These are phyloP conservation scores for Euphorbia neoarborescens DNA, from an alignment of 441 rosid species.

Conservation along the genomic window DNA sequence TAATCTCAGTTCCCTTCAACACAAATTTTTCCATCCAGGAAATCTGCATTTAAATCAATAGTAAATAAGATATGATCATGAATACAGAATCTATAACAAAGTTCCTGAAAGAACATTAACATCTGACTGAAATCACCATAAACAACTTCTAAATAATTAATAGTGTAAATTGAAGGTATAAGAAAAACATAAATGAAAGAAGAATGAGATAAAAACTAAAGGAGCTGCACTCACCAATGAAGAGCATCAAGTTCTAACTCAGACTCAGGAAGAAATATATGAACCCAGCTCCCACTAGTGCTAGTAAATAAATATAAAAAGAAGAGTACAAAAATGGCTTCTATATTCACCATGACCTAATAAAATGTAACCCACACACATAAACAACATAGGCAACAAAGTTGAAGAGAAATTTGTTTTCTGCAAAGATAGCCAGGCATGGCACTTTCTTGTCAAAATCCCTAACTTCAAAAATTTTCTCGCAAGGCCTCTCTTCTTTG, in stretches of 20 bases:
- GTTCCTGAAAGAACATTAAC: slow-evolving; percentile 4
- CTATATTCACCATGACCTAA: background rate
- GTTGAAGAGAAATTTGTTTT: background rate
- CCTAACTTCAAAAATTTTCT: slow-evolving; percentile 2
- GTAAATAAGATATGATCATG: slow-evolving; percentile 10
- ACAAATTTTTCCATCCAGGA: slow-evolving; percentile 99
- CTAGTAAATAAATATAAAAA: background rate
- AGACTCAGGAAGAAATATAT: slow-evolving; percentile 5
- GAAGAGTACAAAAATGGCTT: background rate
- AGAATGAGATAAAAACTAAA: background rate
- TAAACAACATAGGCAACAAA: background rate
- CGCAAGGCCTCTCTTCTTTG: slow-evolving; percentile 2
- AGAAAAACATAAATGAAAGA: background rate
- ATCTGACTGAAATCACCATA: background rate
- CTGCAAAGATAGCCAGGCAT: background rate
- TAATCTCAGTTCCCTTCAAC: slow-evolving; percentile 84
- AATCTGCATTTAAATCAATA: slow-evolving; percentile 47
- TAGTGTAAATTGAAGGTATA: background rate
- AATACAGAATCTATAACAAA: slow-evolving; percentile 1
- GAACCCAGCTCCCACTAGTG: background rate
- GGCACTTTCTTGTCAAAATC: background rate
- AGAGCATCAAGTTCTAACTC: slow-evolving; percentile 10
- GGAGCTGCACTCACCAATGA: background rate
- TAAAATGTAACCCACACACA: background rate
- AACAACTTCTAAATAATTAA: background rate